These are phyloP conservation scores for Saitozyma sp. DNA, from an alignment of 768 basidiomycete species.

Conservation along the genomic window DNA sequence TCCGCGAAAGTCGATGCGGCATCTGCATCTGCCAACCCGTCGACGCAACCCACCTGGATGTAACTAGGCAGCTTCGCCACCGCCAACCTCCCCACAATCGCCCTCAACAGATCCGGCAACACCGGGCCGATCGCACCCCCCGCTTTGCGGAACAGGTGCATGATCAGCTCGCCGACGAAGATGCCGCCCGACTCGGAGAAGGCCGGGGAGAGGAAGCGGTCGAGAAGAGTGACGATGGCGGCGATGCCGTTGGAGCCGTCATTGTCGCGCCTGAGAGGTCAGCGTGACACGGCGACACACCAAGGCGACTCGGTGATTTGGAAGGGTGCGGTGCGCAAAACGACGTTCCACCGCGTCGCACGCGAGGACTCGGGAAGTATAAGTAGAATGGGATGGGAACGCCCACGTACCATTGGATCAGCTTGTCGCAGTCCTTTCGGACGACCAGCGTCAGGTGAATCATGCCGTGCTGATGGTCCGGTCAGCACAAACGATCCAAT, in stretches of 20 bases:
- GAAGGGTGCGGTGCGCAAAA: too few relatives aligned
- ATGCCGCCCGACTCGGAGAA: constrained; percentile 91
- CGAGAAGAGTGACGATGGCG: constrained; percentile 71
- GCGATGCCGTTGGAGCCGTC: constrained; percentile 74
- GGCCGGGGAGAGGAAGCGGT: constrained; percentile 67
- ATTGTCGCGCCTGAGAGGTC: constrained; percentile 55
- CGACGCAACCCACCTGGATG: constrained; percentile 63
- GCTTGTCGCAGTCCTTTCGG: constrained; percentile 79
- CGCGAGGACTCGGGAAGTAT: not conserved
- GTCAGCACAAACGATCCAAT: too few relatives aligned
- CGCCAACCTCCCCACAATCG: constrained; percentile 76
- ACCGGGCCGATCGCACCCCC: constrained; percentile 78
- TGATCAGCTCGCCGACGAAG: constrained; percentile 89
- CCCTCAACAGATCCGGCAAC: constrained; percentile 79
- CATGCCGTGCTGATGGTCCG: constrained; percentile 67
- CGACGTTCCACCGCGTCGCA: too few relatives aligned
- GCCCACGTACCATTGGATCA: constrained; percentile 67
- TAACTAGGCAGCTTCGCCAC: constrained; percentile 88
- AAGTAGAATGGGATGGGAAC: not conserved
- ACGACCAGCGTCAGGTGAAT: constrained; percentile 77
- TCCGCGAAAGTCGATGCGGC: too few relatives aligned
- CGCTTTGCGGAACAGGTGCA: constrained; percentile 82
- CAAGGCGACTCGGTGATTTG: too few relatives aligned
- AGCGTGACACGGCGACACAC: not conserved
- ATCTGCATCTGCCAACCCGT: too few relatives aligned